Evolutionary conservation across 2,329 filamentous ascomycete species (phyloP).

Genomic region (Penicillium sp.): DNA sequence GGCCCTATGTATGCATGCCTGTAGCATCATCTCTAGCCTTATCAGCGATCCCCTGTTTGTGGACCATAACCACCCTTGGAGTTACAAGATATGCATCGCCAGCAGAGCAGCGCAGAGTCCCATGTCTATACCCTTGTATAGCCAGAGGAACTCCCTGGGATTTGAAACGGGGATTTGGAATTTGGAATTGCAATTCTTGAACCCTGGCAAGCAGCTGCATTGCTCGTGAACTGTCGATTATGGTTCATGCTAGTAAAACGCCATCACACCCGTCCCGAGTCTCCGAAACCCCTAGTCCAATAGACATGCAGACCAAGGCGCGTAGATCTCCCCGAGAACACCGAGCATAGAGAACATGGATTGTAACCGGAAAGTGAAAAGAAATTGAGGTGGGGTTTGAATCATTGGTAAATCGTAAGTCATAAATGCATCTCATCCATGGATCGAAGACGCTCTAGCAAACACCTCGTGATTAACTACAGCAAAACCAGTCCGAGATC

Average conservation of each 20-base stretch:
- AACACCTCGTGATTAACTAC: neutral
- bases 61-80: too few relatives aligned
- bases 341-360: neutral
- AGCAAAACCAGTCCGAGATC: neutral
- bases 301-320: neutral
- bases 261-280: conserved; percentile 1
- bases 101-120: conserved; percentile 10
- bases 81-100: conserved; percentile 13
- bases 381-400: neutral
- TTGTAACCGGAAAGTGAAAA: neutral
- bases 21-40: too few relatives aligned
- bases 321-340: too few relatives aligned
- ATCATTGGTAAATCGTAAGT: conserved; percentile 1
- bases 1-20: too few relatives aligned
- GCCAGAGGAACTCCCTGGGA: neutral
- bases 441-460: neutral
- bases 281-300: conserved; percentile 7
- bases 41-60: too few relatives aligned
- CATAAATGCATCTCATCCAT: neutral
- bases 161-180: too few relatives aligned
- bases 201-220: neutral
- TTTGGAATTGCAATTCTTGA: too few relatives aligned
- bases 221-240: neutral
- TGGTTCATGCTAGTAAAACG: neutral
- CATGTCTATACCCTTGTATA: conserved; percentile 4